Percentiles rank a stretch among this genome's conserved stretches.
These are phyloP conservation scores for Sungouiozyma intestinalis DNA, from an alignment of 805 yeast species.

Conservation along the genomic window DNA sequence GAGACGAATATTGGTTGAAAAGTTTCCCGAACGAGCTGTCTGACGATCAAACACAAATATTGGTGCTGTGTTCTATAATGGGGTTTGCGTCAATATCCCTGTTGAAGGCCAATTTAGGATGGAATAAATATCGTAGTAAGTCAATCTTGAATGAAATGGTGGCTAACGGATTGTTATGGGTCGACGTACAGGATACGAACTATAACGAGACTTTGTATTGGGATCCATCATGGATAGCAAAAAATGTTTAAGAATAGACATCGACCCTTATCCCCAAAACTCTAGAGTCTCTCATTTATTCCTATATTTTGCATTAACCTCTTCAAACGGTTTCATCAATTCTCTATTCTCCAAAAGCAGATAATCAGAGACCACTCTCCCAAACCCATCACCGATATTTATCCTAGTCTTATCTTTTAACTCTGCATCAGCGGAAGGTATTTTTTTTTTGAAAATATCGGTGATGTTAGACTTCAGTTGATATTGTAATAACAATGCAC, in stretches of 20 bases:
- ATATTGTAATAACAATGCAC: conserved; percentile 45
- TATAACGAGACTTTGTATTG: conserved; percentile 42
- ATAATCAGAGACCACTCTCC: conserved; percentile 47
- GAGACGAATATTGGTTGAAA: conserved; percentile 45
- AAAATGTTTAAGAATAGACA: conserved; percentile 1
- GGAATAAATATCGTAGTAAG: conserved; percentile 57
- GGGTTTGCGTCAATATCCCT: conserved; percentile 63
- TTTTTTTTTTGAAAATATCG: conserved; percentile 35
- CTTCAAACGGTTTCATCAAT: conserved; percentile 54
- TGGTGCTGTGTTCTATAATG: conserved; percentile 65
- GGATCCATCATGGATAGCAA: conserved; percentile 63
- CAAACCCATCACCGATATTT: conserved; percentile 72
- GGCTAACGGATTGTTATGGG: conserved; percentile 74
- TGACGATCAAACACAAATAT: conserved; percentile 57
- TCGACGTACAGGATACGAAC: conserved; percentile 43
- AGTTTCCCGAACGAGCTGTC: conserved; percentile 55
- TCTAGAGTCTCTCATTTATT: conserved; percentile 30
- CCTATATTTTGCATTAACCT: conserved; percentile 53
- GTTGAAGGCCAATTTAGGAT: conserved; percentile 61
- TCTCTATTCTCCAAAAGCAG: conserved; percentile 48
- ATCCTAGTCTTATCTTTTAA: conserved; percentile 29
- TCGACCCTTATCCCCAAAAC: background rate
- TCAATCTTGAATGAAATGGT: conserved; percentile 70
- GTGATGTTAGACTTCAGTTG: conserved; percentile 47
- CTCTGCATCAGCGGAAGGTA: conserved; percentile 12